Evolutionary conservation across 2,329 filamentous ascomycete species (phyloP), one percentile per base, ranked within the genome.

Genomic region (Penicillium vulpinum): DNA sequence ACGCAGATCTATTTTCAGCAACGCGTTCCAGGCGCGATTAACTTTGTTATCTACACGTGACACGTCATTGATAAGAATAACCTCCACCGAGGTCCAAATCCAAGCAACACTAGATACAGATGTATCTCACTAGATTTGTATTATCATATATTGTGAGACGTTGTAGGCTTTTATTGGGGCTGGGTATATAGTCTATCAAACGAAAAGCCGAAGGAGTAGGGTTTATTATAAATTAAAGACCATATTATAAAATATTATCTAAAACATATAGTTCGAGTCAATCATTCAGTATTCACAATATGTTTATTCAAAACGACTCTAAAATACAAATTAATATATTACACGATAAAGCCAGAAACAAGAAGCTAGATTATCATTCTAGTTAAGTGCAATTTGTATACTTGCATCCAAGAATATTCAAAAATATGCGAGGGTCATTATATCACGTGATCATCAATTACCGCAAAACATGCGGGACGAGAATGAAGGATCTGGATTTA

Each of bases 381-480:
- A 33, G 5, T 26, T 4, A 49, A 48, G 21, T 28, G 8, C 33
- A 31, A 41, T 35, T 26, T 40, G 11, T 4, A 4, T 29, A 41
- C 44, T 8, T 29, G 21, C 5, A n/a, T 38, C 29, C 16, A 31
- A 46, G 22, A 18, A 16, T 38, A 29, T 18, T 7, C 35, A 39
- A 10, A 16, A 18, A 33, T n/a, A 50, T 28, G 28, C 35, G 28
- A 47, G 41, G 28, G 3, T 16, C 4, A 16, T 11, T 1, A 6
- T n/a, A 24, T 46, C 63, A 65, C 63, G 62, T 65, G 63, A 64
- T 29, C 33, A 2, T 28, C 13, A 24, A 53, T 54, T 31, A 35
- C 59, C 60, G 56, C 53, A 50, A 54, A 61, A 64, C 58, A 57
- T 59, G 62, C 55, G 48, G 50, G 50, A 62, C 31, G 48, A 45